These are phyloP conservation scores for Xerocomus potaroensis DNA, from an alignment of 768 basidiomycete species.

Conservation along the genomic window DNA sequence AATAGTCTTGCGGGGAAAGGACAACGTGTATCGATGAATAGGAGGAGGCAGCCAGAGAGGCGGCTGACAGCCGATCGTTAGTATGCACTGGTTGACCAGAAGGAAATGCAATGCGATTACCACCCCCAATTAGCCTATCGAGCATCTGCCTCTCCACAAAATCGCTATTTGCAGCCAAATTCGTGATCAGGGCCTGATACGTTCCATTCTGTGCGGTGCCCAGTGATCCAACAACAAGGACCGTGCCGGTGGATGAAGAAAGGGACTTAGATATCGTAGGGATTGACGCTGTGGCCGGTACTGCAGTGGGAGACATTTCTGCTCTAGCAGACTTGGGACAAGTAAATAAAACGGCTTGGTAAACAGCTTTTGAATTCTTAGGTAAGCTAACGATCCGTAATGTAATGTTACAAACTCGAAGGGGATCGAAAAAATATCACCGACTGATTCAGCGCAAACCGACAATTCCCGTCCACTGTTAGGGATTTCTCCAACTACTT, in stretches of 20 bases:
- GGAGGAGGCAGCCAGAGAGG: slow-evolving; percentile 44
- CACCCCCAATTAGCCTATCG: slow-evolving; percentile 77
- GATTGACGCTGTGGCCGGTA: slow-evolving; percentile 30
- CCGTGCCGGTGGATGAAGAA: slow-evolving; percentile 37
- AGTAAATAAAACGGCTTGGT: slow-evolving; percentile 7
- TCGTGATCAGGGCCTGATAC: slow-evolving; percentile 67
- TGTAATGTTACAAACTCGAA: too few species aligned
- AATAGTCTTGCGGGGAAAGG: slow-evolving; percentile 63
- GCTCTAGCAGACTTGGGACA: not conserved
- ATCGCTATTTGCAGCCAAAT: slow-evolving; percentile 46
- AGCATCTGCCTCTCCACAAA: slow-evolving; percentile 75
- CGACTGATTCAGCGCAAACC: slow-evolving; percentile 1
- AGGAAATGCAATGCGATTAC: slow-evolving; percentile 35
- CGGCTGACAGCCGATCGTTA: slow-evolving; percentile 41
- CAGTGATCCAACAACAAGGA: slow-evolving; percentile 74
- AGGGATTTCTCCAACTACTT: not conserved
- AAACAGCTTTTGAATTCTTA: slow-evolving; percentile 23
- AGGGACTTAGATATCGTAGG: slow-evolving; percentile 11
- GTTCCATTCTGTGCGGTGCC: slow-evolving; percentile 73
- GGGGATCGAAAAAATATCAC: slow-evolving; percentile 3
- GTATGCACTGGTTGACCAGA: not conserved
- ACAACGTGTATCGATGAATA: slow-evolving; percentile 67
- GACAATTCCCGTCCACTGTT: too few species aligned
- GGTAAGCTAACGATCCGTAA: slow-evolving; percentile 14
- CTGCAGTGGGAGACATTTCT: slow-evolving; percentile 61